These are phyloP conservation scores for Eremothecium coryli DNA, from an alignment of 1,139 yeast species.

Conservation along the genomic window DNA sequence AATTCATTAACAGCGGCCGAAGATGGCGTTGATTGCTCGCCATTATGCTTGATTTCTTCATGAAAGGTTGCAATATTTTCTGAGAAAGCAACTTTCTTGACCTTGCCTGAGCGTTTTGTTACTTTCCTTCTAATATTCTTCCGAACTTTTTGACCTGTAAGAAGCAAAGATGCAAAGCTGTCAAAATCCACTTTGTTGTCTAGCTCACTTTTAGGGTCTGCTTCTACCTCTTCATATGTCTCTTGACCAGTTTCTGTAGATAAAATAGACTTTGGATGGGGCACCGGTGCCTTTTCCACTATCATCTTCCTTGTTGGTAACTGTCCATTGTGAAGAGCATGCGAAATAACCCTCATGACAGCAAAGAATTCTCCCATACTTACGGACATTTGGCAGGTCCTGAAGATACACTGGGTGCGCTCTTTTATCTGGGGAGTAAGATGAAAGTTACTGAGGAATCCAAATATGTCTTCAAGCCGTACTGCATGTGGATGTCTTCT, in stretches of 20 bases:
- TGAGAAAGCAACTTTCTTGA: conserved; percentile 60
- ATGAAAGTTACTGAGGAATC: conserved; percentile 52
- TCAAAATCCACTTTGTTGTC: conserved; percentile 48
- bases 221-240: conserved; percentile 27
- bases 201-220: conserved; percentile 14
- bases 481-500: conserved; percentile 49
- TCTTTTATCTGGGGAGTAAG: conserved; percentile 38
- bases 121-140: conserved; percentile 31
- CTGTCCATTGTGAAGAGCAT: conserved; percentile 35
- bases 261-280: conserved; percentile 60
- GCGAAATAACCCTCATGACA: conserved; percentile 54
- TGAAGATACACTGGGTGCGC: conserved; percentile 42
- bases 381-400: conserved; percentile 41
- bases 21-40: conserved; percentile 7
- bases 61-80: conserved; percentile 45
- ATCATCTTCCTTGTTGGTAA: conserved; percentile 46
- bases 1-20: conserved; percentile 4
- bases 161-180: conserved; percentile 61
- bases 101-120: conserved; percentile 30
- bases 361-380: conserved; percentile 75
- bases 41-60: conserved; percentile 24
- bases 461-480: conserved; percentile 52
- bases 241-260: conserved; percentile 36
- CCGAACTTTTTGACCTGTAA: conserved; percentile 52
- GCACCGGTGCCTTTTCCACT: conserved; percentile 46